Conservation (phyloP, 2,329 filamentous ascomycete species). For the Dothideomycetes sp. region DNA sequence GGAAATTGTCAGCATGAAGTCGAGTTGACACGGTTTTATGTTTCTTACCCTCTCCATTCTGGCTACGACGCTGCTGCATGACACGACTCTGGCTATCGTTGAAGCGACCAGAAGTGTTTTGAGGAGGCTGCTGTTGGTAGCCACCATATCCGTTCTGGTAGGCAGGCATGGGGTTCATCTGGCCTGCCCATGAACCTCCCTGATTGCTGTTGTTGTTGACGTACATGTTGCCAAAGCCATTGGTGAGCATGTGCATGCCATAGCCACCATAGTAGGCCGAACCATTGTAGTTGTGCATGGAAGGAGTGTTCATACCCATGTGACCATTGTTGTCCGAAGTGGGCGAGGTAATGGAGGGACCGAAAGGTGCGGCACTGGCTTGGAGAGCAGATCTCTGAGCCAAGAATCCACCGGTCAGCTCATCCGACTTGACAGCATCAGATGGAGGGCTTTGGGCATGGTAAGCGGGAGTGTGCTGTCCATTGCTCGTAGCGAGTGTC, state of each 20-base stretch:
- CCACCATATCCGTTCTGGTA: constrained; percentile 47
- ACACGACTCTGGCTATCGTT: constrained; percentile 69
- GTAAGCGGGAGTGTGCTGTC: constrained; percentile 30
- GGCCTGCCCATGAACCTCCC: constrained; percentile 27
- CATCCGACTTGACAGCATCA: constrained; percentile 36
- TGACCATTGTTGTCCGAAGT: constrained; percentile 11
- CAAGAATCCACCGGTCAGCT: constrained; percentile 42
- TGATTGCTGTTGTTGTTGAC: constrained; percentile 32
- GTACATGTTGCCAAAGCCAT: constrained; percentile 60
- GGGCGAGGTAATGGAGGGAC: constrained; percentile 45
- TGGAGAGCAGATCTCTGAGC: constrained; percentile 67
- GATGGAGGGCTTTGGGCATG: constrained; percentile 64
- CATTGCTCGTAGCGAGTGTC: constrained; percentile 47
- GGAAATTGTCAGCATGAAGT: neutral
- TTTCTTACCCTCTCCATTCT: constrained; percentile 60
- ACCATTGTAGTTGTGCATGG: constrained; percentile 22
- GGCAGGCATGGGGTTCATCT: constrained; percentile 9
- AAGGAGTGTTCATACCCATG: constrained; percentile 15
- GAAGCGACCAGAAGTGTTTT: constrained; percentile 38
- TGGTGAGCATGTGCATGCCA: constrained; percentile 53
- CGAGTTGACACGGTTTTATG: neutral
- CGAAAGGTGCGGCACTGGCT: constrained; percentile 70
- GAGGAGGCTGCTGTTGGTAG: constrained; percentile 40
- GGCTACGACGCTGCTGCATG: constrained; percentile 64
- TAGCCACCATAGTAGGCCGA: constrained; percentile 42